These are phyloP conservation scores for Kodamaea sp. DNA, from an alignment of 1,139 yeast genomes.

Conservation along the genomic window DNA sequence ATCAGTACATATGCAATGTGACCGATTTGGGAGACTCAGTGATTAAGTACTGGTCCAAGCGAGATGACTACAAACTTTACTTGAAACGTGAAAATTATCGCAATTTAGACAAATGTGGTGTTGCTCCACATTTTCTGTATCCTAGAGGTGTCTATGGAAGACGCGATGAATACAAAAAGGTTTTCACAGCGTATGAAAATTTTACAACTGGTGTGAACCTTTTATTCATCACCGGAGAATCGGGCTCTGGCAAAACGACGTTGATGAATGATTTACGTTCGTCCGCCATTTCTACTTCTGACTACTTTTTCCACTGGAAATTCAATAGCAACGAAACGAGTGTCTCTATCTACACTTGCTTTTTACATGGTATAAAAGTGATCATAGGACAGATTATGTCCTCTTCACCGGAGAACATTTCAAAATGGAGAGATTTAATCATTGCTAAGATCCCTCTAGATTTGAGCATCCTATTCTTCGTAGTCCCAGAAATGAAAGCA, in stretches of 20 bases:
- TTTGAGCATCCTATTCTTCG: conserved; percentile 41
- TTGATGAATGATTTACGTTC: conserved; percentile 44
- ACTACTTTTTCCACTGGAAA: conserved; percentile 45
- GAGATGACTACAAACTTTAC: conserved; percentile 8
- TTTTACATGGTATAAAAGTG: conserved; percentile 38
- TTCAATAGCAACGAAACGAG: conserved; percentile 35
- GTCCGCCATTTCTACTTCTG: conserved; percentile 35
- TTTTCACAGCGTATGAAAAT: conserved; percentile 27
- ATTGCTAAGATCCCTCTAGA: conserved; percentile 44
- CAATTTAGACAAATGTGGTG: conserved; percentile 11
- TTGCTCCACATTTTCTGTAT: conserved; percentile 22
- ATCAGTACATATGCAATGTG: conserved; percentile 18
- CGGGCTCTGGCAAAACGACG: conserved; percentile 52
- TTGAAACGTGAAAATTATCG: conserved; percentile 4
- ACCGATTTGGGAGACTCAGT: conserved; percentile 8
- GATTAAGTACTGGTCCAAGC: conserved; percentile 8
- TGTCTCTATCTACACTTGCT: conserved; percentile 27
- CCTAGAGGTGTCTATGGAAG: conserved; percentile 42
- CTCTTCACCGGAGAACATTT: conserved; percentile 36
- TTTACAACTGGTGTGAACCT: conserved; percentile 26
- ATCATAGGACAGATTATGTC: conserved; percentile 46
- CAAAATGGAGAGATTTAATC: conserved; percentile 46
- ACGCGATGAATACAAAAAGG: conserved; percentile 26
- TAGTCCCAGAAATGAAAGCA: conserved; percentile 48
- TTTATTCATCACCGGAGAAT: conserved; percentile 42